Conservation (phyloP, 805 yeast species). For the Teunomyces aglyptinius region DNA sequence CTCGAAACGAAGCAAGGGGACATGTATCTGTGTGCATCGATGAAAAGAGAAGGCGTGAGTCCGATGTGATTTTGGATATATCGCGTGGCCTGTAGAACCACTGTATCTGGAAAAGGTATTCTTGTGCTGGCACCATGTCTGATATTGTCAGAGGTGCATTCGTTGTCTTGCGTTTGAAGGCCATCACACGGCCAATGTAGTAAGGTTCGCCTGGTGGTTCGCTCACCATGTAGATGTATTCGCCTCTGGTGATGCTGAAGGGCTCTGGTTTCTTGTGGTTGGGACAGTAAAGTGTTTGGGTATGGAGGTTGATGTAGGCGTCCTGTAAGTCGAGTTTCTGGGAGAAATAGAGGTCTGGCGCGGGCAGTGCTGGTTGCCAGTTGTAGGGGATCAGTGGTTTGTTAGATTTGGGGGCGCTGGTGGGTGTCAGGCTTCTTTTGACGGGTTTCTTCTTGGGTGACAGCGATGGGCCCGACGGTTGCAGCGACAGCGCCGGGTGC, state of each 20-base stretch:
- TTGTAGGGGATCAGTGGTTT: slow-evolving; percentile 36
- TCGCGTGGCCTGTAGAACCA: slow-evolving; percentile 93
- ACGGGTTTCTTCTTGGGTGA: slow-evolving; percentile 7
- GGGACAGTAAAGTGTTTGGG: slow-evolving; percentile 40
- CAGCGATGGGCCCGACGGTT: background rate
- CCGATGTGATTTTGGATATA: slow-evolving; percentile 62
- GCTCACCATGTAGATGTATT: slow-evolving; percentile 76
- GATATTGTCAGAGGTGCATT: background rate
- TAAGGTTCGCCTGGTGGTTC: slow-evolving; percentile 96
- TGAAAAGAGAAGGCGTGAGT: slow-evolving; percentile 75
- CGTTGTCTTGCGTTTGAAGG: slow-evolving; percentile 42
- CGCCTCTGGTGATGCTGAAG: slow-evolving; percentile 48
- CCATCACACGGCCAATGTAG: slow-evolving; percentile 81
- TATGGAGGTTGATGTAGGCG: slow-evolving; percentile 39
- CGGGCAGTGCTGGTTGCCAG: slow-evolving; percentile 46
- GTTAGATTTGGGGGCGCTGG: background rate
- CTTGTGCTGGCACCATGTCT: slow-evolving; percentile 44
- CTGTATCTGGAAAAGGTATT: slow-evolving; percentile 66
- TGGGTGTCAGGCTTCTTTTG: background rate
- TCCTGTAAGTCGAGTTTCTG: slow-evolving; percentile 38
- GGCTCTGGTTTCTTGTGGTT: slow-evolving; percentile 14
- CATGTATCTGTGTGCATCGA: slow-evolving; percentile 85
- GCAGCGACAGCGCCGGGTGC: background rate
- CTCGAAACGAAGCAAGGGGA: slow-evolving; percentile 72
- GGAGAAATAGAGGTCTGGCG: slow-evolving; percentile 36